Evolutionary conservation across 2,329 filamentous ascomycete genomes (phyloP).

Genomic region (Colletotrichum agaves): DNA sequence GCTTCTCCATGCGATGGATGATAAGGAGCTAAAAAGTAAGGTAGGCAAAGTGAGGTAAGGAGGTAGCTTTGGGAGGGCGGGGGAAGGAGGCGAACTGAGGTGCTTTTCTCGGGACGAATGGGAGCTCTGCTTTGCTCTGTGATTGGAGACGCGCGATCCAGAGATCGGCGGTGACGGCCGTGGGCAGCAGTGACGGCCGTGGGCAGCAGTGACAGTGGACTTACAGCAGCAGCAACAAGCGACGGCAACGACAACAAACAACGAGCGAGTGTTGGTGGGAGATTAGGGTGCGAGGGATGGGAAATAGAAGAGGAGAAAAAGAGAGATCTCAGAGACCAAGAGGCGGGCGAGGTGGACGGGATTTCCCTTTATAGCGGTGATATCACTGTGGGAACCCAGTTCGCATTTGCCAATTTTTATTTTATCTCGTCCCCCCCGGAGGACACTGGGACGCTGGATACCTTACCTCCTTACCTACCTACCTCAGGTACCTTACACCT

Average conservation of each 20-base stretch:
- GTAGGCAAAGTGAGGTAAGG: background rate
- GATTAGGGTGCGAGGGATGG: background rate
- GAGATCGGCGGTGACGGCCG: constrained; percentile 22
- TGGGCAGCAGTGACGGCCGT: too few species aligned
- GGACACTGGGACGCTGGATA: background rate
- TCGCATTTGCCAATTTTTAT: constrained; percentile 38
- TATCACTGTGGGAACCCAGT: constrained; percentile 38
- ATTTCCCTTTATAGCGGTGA: constrained; percentile 38
- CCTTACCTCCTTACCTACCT: too few species aligned
- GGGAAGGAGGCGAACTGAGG: constrained; percentile 21
- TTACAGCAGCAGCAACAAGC: constrained; percentile 28
- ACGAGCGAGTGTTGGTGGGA: constrained; percentile 23
- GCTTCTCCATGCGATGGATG: constrained; percentile 32
- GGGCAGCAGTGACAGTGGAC: background rate
- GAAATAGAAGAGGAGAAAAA: background rate
- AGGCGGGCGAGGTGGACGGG: constrained; percentile 15
- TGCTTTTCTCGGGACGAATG: constrained; percentile 11
- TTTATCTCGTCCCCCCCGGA: constrained; percentile 33
- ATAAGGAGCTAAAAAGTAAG: background rate
- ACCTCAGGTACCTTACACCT: background rate
- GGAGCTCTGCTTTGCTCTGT: background rate
- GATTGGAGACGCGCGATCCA: constrained; percentile 21
- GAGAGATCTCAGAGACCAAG: background rate
- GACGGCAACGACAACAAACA: constrained; percentile 16
- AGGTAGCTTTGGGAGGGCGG: background rate